phyloP scores from a whole-genome alignment of 2,329 filamentous ascomycete species.

The Pseudocercospora fuligena region DNA sequence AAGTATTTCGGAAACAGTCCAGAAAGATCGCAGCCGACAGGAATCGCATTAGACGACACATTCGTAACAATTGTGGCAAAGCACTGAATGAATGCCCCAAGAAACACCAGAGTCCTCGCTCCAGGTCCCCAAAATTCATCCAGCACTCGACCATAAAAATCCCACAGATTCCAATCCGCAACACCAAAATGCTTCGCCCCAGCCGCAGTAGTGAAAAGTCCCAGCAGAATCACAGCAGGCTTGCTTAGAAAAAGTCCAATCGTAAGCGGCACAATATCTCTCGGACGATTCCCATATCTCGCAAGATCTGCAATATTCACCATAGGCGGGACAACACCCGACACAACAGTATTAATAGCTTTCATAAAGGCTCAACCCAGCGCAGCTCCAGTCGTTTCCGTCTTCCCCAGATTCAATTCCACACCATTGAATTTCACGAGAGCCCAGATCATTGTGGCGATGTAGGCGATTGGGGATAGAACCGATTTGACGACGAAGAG shows the following conservation, averaged over 20 bases:
- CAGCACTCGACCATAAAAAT: constrained; percentile 49
- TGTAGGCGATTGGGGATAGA: constrained; percentile 59
- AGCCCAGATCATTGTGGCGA: constrained; percentile 88
- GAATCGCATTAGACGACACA: constrained; percentile 48
- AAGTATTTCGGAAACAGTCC: constrained; percentile 50
- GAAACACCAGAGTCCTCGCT: constrained; percentile 48
- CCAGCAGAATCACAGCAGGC: constrained; percentile 48
- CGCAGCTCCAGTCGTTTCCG: constrained; percentile 26
- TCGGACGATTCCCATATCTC: constrained; percentile 44
- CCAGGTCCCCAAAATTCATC: constrained; percentile 46
- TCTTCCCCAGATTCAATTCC: constrained; percentile 22
- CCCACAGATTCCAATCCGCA: constrained; percentile 53
- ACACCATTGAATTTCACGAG: constrained; percentile 55
- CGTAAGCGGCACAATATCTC: constrained; percentile 40
- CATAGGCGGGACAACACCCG: constrained; percentile 35
- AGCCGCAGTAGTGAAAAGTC: constrained; percentile 47
- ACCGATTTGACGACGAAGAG: constrained; percentile 29
- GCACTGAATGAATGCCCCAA: constrained; percentile 43
- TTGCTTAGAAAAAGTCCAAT: constrained; percentile 46
- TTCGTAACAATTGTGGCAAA: constrained; percentile 52
- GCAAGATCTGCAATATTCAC: constrained; percentile 51
- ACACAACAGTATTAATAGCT: constrained; percentile 50
- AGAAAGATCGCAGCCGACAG: constrained; percentile 49
- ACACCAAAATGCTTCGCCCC: constrained; percentile 42
- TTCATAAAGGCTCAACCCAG: constrained; percentile 47